Percentiles rank a stretch among this genome's conserved stretches.
Conservation (phyloP, 495 filamentous ascomycete species). For the Acidomyces sp. region DNA sequence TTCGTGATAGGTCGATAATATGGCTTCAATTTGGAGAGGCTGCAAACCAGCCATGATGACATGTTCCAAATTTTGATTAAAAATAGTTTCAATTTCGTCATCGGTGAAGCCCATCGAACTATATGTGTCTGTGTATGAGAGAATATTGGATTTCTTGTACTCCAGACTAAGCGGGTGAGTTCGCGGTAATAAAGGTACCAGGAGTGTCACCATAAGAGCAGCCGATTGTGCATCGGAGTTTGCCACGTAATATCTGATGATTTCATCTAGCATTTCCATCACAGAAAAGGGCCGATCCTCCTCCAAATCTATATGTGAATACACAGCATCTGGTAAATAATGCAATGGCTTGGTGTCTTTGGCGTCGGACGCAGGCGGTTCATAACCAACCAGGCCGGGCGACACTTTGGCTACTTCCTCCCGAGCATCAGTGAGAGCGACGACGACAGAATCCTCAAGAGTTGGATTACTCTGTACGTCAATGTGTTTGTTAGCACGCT, state of each 20-base stretch:
- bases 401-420: not conserved
- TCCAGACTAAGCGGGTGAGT: constrained; percentile 10
- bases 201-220: constrained; percentile 23
- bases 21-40: constrained; percentile 28
- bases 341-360: not conserved
- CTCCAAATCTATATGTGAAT: constrained; percentile 16
- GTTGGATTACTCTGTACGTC: not conserved
- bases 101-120: constrained; percentile 15
- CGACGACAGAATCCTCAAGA: not conserved
- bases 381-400: not conserved
- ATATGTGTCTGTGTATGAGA: constrained; percentile 19
- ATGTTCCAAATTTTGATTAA: constrained; percentile 18
- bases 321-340: constrained; percentile 5
- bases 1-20: constrained; percentile 30
- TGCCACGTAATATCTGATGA: constrained; percentile 21
- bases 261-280: constrained; percentile 21
- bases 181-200: constrained; percentile 25
- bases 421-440: not conserved
- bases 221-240: constrained; percentile 26
- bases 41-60: constrained; percentile 23
- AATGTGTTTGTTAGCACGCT: too few species aligned
- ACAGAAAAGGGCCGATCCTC: constrained; percentile 21
- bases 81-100: constrained; percentile 14
- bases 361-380: not conserved
- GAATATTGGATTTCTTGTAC: constrained; percentile 10